phyloP scores from a whole-genome alignment of 2,329 filamentous ascomycete species.

The Dendryphion nanum region DNA sequence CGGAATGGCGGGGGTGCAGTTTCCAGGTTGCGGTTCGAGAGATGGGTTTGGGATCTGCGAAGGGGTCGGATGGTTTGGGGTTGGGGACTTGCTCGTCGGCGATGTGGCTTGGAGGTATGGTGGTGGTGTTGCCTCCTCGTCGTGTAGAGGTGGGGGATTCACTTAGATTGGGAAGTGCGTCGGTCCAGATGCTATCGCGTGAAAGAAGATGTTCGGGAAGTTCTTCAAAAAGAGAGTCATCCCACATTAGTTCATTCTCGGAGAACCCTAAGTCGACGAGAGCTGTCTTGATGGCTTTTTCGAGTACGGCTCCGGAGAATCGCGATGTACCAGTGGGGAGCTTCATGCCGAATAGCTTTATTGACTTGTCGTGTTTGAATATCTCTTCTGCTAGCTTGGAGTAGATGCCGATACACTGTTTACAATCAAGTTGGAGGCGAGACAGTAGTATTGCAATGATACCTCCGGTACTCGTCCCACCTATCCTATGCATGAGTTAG shows the following conservation, averaged over 20 bases:
- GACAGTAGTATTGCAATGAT: conserved; percentile 42
- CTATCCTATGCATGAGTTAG: conserved; percentile 21
- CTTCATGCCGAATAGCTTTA: conserved; percentile 35
- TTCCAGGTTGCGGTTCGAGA: conserved; percentile 32
- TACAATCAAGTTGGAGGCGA: conserved; percentile 37
- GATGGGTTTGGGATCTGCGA: background rate
- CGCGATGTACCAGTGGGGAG: conserved; percentile 35
- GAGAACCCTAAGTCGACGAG: conserved; percentile 31
- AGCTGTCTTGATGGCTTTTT: conserved; percentile 36
- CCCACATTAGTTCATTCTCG: conserved; percentile 41
- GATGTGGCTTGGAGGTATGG: conserved; percentile 9
- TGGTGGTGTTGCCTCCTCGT: background rate
- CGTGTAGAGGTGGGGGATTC: conserved; percentile 26
- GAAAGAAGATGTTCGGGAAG: conserved; percentile 24
- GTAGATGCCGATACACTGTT: conserved; percentile 39
- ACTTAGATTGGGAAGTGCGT: conserved; percentile 19
- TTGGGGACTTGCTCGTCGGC: conserved; percentile 9
- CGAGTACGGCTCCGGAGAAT: conserved; percentile 38
- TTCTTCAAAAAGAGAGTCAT: conserved; percentile 40
- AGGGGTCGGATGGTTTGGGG: background rate
- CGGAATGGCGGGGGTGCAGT: conserved; percentile 30
- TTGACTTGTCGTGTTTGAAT: conserved; percentile 38
- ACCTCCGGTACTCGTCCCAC: conserved; percentile 41
- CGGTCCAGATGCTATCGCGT: conserved; percentile 36
- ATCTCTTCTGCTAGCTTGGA: conserved; percentile 36